Evolutionary conservation across 2,329 filamentous ascomycete species (phyloP), one percentile per base, ranked within the genome.

Genomic region (Trichoderma atroviride): DNA sequence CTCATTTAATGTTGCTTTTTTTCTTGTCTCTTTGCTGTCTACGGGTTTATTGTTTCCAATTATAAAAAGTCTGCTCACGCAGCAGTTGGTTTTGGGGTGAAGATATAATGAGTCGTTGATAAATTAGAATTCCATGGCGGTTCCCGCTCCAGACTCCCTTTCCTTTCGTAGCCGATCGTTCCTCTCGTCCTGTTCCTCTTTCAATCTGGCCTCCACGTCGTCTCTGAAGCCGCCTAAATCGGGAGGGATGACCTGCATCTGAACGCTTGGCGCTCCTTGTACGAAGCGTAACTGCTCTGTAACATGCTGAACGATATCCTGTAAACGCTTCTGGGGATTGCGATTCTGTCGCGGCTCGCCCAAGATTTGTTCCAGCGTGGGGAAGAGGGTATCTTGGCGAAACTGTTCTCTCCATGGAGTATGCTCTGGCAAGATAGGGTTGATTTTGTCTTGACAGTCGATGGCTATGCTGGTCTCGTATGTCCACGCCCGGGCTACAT

Each of bases 401-500:
- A 99, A 99, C 72, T 96, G 94, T 72, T 92, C 90, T 69, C 94
- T 89, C 84, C 95, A 96, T 0, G 94, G 92, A 9, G 95, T 89
- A 75, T 96, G 90, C 43, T 87, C 81, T 0, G 96, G 95, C 33
- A 98, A 90, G 14, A 88, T 86, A 22, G 91, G 87, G 77, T 85
- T 83, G 72, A 97, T 90, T 69, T 88, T 87, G 72, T 91, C 85
- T 70, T 91, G 86, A 69, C 89, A 89, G 73, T 90, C 89, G 72
- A 96, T 92, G 70, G 93, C 93, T 74, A 98, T 93, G 71, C 92
- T 92, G 14, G 96, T 99, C 82, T 99, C 96, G 81, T 97, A 95
- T 29, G 94, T 93, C 96, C 96, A 99, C 35, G 95, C 94, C 66
- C 96, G 91, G 53, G 96, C 96, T 7, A 99, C 96, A 76, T 99